Conservation (phyloP, 2,329 filamentous ascomycete genomes). For the Colletotrichum liaoningense region DNA sequence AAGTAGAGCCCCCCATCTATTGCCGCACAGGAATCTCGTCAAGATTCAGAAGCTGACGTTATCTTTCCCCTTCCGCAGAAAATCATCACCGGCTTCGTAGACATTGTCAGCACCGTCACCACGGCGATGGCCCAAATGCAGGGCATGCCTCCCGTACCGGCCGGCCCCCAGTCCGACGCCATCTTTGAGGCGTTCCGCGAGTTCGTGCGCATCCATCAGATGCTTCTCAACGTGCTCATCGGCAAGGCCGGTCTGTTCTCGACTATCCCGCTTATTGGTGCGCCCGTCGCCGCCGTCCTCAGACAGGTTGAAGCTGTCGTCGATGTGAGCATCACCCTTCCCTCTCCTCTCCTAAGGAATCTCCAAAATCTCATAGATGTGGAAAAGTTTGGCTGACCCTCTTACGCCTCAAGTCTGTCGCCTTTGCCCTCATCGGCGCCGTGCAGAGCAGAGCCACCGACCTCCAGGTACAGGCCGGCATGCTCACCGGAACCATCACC, state of each 20-base stretch:
- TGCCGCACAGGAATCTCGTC: not conserved
- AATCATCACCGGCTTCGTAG: conserved; percentile 44
- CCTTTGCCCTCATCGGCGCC: conserved; percentile 37
- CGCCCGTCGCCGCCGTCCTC: conserved; percentile 42
- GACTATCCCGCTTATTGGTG: conserved; percentile 42
- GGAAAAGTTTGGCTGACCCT: not conserved
- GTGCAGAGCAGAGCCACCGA: conserved; percentile 41
- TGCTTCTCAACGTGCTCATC: conserved; percentile 48
- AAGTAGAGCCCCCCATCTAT: not conserved
- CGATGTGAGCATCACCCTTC: conserved; percentile 39
- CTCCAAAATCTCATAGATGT: too few species aligned
- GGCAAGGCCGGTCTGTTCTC: conserved; percentile 46
- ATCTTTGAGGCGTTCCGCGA: conserved; percentile 44
- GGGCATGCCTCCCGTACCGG: conserved; percentile 29
- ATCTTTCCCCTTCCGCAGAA: conserved; percentile 21
- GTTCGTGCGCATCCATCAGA: conserved; percentile 46
- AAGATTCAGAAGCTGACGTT: not conserved
- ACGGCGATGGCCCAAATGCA: conserved; percentile 37
- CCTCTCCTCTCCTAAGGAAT: not conserved
- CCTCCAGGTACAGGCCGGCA: fast-evolving
- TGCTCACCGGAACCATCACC: not conserved
- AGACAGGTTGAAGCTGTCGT: conserved; percentile 39
- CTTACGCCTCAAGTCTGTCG: conserved; percentile 17
- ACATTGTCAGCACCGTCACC: conserved; percentile 42
- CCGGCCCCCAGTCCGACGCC: conserved; percentile 26